These are phyloP conservation scores for Cyanidioschyzon merolae DNA, from an alignment of 23 red algal genomes.

Conservation along the genomic window DNA sequence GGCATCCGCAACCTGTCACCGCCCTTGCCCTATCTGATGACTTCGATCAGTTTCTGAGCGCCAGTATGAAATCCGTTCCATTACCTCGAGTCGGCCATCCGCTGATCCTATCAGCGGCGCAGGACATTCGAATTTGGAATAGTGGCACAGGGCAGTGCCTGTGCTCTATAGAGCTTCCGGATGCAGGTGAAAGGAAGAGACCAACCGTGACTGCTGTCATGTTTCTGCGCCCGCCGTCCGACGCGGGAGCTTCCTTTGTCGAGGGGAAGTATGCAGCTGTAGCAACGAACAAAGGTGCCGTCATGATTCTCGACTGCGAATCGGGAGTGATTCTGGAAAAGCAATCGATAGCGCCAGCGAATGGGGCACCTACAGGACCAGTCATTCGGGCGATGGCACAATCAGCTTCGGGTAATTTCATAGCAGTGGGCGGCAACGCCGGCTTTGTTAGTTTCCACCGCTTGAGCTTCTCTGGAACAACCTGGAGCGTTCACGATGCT, in stretches of 20 bases:
- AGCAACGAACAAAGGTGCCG: background rate
- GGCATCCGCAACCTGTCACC: background rate
- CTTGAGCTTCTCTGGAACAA: background rate
- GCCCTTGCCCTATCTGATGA: background rate
- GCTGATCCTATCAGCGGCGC: background rate
- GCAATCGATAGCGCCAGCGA: background rate
- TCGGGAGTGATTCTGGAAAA: background rate
- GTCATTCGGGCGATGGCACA: background rate
- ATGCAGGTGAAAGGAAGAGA: background rate
- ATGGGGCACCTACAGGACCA: background rate
- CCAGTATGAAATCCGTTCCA: background rate
- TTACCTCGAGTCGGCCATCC: background rate
- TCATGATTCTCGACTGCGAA: constrained; percentile 6
- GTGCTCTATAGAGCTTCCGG: constrained; percentile 32
- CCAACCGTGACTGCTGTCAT: constrained; percentile 7
- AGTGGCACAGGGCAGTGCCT: constrained; percentile 50
- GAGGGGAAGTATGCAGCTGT: background rate
- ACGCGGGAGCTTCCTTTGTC: constrained; percentile 30
- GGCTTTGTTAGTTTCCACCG: background rate
- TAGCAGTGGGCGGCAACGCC: background rate
- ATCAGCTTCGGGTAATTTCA: background rate
- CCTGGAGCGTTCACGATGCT: background rate
- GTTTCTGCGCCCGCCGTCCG: constrained; percentile 13
- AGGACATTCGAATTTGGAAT: constrained; percentile 59
- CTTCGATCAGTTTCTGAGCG: background rate